Conservation (phyloP, 441 rosid genomes). For the Corymbia citriodora region DNA sequence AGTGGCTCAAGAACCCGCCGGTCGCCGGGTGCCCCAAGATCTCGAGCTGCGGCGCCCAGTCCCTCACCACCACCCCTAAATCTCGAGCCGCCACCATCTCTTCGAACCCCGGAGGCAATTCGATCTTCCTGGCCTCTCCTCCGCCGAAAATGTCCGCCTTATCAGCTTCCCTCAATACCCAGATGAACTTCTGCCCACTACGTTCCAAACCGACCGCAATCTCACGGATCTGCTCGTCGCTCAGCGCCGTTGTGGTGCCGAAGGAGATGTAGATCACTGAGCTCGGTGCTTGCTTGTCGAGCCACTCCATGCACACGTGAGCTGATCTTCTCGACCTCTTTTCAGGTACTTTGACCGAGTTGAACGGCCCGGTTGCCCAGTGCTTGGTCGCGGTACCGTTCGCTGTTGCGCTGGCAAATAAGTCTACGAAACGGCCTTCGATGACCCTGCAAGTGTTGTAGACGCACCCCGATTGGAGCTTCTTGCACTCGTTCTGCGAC, state of each 20-base stretch:
- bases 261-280: neutral
- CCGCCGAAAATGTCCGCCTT: neutral
- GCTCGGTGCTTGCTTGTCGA: neutral
- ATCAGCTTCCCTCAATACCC: neutral
- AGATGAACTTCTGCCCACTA: neutral
- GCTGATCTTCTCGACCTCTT: neutral
- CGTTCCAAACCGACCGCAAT: neutral
- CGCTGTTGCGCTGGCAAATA: neutral
- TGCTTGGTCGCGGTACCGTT: neutral
- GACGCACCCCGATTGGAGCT: neutral
- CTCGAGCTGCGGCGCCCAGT: neutral
- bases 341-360: neutral
- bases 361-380: neutral
- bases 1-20: neutral
- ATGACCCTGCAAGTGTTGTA: neutral
- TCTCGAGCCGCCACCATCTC: neutral
- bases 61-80: neutral
- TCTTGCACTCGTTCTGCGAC: neutral
- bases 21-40: neutral
- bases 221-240: neutral
- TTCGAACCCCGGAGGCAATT: neutral
- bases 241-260: neutral
- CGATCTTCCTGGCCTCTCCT: neutral
- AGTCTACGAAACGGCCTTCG: neutral
- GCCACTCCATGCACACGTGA: neutral